phyloP scores from a whole-genome alignment of 768 basidiomycete species.

The Butyriboletus loyo region DNA sequence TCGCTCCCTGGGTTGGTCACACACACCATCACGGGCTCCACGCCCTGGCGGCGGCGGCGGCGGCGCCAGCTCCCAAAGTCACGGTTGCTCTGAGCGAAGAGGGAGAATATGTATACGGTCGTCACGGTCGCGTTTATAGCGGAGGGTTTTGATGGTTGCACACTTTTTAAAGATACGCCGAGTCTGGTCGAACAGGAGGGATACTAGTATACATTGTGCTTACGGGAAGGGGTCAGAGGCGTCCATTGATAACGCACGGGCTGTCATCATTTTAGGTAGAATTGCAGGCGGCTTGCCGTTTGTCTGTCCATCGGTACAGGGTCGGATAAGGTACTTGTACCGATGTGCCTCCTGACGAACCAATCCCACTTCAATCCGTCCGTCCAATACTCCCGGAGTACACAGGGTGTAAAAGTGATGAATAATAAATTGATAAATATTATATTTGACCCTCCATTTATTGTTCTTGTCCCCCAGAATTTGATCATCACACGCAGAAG shows the following conservation, averaged over 20 bases:
- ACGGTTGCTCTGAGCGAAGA: background rate
- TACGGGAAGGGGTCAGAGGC: background rate
- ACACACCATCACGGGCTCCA: too few species aligned
- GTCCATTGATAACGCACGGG: conserved; percentile 7
- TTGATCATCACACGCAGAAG: background rate
- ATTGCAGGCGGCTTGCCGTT: background rate
- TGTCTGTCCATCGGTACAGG: conserved; percentile 8
- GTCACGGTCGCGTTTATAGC: conserved; percentile 11
- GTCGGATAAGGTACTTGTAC: conserved; percentile 8
- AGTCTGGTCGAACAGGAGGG: conserved; percentile 2
- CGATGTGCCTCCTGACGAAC: background rate
- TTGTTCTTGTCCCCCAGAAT: background rate
- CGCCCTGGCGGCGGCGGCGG: background rate
- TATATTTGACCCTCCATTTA: background rate
- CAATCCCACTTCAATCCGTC: background rate
- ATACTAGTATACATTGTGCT: too few species aligned
- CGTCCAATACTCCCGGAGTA: conserved; percentile 3
- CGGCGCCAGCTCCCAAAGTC: background rate
- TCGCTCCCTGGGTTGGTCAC: conserved; percentile 2
- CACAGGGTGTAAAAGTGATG: conserved; percentile 3
- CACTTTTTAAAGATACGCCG: conserved; percentile 1
- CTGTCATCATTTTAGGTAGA: background rate
- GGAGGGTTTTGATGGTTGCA: conserved; percentile 9
- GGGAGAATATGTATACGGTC: conserved; percentile 3
- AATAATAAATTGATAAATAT: conserved; percentile 19